phyloP scores from a whole-genome alignment of 805 yeast genomes.

The Saccharomycopsis vini region DNA sequence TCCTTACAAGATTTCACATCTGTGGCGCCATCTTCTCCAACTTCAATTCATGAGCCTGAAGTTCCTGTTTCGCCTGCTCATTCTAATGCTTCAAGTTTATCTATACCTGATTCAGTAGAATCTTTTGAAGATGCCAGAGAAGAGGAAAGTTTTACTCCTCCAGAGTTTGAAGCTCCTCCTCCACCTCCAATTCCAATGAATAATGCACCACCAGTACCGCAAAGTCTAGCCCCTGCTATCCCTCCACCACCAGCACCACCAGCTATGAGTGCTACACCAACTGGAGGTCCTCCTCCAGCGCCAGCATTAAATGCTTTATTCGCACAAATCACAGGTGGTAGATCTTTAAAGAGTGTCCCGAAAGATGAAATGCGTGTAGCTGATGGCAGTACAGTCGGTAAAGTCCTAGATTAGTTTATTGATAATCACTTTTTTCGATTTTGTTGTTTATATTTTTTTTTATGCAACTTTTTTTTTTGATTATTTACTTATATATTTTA shows the following conservation, averaged over 20 bases:
- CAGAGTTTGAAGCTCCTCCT: conserved; percentile 3
- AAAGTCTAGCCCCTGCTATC: conserved; percentile 7
- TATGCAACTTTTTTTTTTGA: too few relatives aligned
- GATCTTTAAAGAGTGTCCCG: conserved; percentile 40
- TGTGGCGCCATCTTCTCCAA: conserved; percentile 8
- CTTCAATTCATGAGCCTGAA: not conserved
- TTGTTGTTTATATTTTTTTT: not conserved
- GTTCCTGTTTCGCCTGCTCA: conserved; percentile 13
- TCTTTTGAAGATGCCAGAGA: conserved; percentile 18
- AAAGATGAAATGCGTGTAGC: conserved; percentile 39
- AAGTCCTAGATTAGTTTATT: conserved; percentile 28
- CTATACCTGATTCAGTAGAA: conserved; percentile 19
- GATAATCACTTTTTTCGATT: not conserved
- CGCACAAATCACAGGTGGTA: conserved; percentile 51
- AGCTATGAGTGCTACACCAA: conserved; percentile 5
- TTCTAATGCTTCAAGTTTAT: conserved; percentile 16
- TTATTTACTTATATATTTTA: not conserved
- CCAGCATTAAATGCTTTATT: conserved; percentile 40
- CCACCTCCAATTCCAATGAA: too few relatives aligned
- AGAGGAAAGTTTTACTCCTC: not conserved
- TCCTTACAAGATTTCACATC: not conserved
- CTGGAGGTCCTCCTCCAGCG: conserved; percentile 26
- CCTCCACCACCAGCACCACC: conserved; percentile 14
- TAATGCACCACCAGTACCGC: conserved; percentile 7
- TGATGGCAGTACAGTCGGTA: conserved; percentile 41